Conservation (phyloP, 2,329 filamentous ascomycete species). For the Alternaria brassicae region DNA sequence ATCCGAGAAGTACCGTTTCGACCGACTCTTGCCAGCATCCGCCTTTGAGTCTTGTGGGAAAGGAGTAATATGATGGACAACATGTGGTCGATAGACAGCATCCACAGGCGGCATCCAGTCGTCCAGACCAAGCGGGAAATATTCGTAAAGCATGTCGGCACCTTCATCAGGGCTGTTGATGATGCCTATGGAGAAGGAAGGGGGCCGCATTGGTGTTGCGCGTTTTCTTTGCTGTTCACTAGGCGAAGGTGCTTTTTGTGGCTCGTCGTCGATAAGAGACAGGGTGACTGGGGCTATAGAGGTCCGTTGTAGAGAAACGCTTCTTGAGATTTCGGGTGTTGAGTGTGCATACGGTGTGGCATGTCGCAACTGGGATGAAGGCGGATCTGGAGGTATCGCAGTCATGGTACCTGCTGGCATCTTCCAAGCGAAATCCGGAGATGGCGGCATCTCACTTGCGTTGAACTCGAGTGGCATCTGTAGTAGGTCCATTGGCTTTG, state of each 20-base stretch:
- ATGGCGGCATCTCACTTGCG: conserved; percentile 50
- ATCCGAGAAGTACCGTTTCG: conserved; percentile 60
- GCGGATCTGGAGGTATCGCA: conserved; percentile 51
- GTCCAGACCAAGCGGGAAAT: conserved; percentile 88
- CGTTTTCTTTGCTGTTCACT: conserved; percentile 45
- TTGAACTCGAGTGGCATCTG: conserved; percentile 53
- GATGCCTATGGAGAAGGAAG: conserved; percentile 56
- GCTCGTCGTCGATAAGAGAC: conserved; percentile 64
- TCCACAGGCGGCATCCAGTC: conserved; percentile 94
- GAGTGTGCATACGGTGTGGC: conserved; percentile 58
- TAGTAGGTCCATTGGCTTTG: conserved; percentile 47
- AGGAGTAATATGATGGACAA: conserved; percentile 81
- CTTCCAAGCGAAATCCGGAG: conserved; percentile 56
- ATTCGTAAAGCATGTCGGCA: conserved; percentile 88
- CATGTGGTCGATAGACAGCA: conserved; percentile 88
- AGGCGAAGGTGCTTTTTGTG: conserved; percentile 50
- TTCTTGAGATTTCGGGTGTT: conserved; percentile 59
- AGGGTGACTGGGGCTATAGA: conserved; percentile 61
- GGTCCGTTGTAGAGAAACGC: conserved; percentile 48
- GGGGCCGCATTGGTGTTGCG: conserved; percentile 51
- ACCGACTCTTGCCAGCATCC: conserved; percentile 52
- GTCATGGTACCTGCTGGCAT: conserved; percentile 53
- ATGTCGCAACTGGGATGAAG: conserved; percentile 44
- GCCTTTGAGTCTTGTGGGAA: conserved; percentile 57
- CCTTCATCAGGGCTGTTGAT: conserved; percentile 74